Evolutionary conservation across 441 rosid species (phyloP).

Genomic region (Capsella rubella): DNA sequence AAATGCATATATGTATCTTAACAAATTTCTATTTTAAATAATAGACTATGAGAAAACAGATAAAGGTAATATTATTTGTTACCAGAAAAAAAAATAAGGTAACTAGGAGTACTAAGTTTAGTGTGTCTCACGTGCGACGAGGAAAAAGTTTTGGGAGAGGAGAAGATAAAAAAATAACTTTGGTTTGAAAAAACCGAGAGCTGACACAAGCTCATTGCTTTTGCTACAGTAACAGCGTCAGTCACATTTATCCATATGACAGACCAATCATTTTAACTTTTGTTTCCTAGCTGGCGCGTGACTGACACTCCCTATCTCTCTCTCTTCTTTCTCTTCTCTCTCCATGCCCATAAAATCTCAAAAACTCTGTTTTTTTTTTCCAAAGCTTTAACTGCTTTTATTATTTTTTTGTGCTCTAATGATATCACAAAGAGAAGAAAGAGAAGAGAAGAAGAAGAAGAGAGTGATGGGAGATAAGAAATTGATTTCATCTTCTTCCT

Average conservation of each 20-base stretch:
- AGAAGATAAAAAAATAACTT: slow-evolving; percentile 7
- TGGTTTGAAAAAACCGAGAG: slow-evolving; percentile 29
- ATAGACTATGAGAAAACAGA: slow-evolving; percentile 15
- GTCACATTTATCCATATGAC: slow-evolving; percentile 43
- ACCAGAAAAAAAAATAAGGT: slow-evolving; percentile 18
- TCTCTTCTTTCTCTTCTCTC: slow-evolving; percentile 7
- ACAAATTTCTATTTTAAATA: slow-evolving; percentile 33
- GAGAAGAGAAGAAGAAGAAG: slow-evolving; percentile 31
- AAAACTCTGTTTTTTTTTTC: slow-evolving; percentile 30
- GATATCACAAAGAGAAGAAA: slow-evolving; percentile 29
- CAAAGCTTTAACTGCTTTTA: slow-evolving; percentile 30
- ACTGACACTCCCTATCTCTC: background rate
- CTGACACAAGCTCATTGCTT: slow-evolving; percentile 42
- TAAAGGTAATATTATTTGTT: slow-evolving; percentile 32
- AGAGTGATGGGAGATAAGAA: slow-evolving; percentile 50
- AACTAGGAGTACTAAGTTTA: slow-evolving; percentile 21
- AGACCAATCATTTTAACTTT: slow-evolving; percentile 49
- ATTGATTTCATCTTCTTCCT: slow-evolving; percentile 35
- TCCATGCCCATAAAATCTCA: slow-evolving; percentile 33
- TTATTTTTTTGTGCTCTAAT: background rate
- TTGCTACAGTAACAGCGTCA: slow-evolving; percentile 41
- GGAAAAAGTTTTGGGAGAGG: slow-evolving; percentile 28
- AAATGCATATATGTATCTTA: slow-evolving; percentile 3
- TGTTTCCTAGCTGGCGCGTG: slow-evolving; percentile 21
- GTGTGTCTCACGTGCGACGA: slow-evolving; percentile 52